Evolutionary conservation across 2,329 filamentous ascomycete genomes (phyloP).

Genomic region (Trematosphaeria pertusa): DNA sequence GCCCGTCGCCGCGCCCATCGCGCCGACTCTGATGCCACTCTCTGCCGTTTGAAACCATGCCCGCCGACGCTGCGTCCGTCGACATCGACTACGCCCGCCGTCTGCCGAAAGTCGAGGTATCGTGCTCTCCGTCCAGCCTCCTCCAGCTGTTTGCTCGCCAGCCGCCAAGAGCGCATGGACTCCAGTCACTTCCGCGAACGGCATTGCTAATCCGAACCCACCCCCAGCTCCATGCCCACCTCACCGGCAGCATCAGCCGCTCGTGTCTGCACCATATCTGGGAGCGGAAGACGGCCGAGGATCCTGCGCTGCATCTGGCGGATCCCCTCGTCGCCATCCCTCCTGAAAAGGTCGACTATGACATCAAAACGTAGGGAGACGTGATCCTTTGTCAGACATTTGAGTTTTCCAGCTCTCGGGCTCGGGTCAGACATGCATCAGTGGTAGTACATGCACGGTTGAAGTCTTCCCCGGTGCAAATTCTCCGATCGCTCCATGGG

Average conservation of each 20-base stretch:
- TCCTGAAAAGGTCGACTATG: constrained; percentile 72
- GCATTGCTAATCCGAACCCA: constrained; percentile 30
- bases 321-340: constrained; percentile 76
- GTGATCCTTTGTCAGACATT: constrained; percentile 14
- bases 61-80: constrained; percentile 21
- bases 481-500: constrained; percentile 19
- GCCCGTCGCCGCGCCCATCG: too few species aligned
- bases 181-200: constrained; percentile 26
- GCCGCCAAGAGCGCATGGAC: constrained; percentile 32
- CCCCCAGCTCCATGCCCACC: constrained; percentile 76
- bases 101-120: constrained; percentile 55
- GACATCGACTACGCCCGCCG: constrained; percentile 39
- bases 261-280: constrained; percentile 78
- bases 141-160: constrained; percentile 9
- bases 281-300: constrained; percentile 62
- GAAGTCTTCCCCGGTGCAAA: too few species aligned
- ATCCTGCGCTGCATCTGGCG: constrained; percentile 62
- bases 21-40: too few species aligned
- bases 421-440: not conserved
- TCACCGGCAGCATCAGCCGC: constrained; percentile 79
- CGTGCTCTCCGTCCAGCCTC: constrained; percentile 24
- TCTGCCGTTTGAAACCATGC: too few species aligned
- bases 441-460: too few species aligned
- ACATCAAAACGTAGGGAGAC: constrained; percentile 67
- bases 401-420: not conserved